Evolutionary conservation across 208 protist genomes (phyloP), one percentile per base, ranked within the genome.

Genomic region (Trypanosoma rangeli): DNA sequence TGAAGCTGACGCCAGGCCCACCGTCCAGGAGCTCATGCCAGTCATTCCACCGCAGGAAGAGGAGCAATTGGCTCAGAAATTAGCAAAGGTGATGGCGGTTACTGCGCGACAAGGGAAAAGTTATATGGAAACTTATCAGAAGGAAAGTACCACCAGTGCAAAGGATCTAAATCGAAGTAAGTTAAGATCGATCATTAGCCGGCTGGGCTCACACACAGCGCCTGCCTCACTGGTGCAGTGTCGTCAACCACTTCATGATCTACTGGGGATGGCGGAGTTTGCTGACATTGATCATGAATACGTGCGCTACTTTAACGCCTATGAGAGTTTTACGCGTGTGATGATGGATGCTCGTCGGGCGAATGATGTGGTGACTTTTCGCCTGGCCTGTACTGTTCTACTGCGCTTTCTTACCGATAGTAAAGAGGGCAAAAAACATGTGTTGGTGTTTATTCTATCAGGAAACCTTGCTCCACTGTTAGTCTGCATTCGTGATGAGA

Each of bases 101-200:
- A 79, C 78, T 20, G 71, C 64, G 22, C 83, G 87, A 5, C 87
- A 92, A 37, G 83, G 76, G 13, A 85, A 82, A 60, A 78, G 63
- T 24, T 95, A 90, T 73, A 54, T 63, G 3, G 85, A 95, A 73
- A 90, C 58, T n/a, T 95, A 95, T 71, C 87, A 93, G 69, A 93
- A 90, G 53, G 86, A 84, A 62, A 80, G 82, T 33, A 64, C 72
- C 4, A 54, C 69, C 26, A 67, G 76, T 42, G 68, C 72, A 22
- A 92, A 89, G 48, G 90, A 95, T 69, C 68, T 94, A 37, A 93
- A 90, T 64, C 76, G 84, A 22, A 92, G 85, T 67, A 84, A 85
- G 33, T 67, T 95, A 42, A 84, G 84, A 20, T 72, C 77, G 3
- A 52, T 81, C 28, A 81, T 92, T 62, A 85, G 68, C 58, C 79